Evolutionary conservation across 2,329 filamentous ascomycete species (phyloP), one percentile per base, ranked within the genome.

Genomic region (Polychaeton citri): DNA sequence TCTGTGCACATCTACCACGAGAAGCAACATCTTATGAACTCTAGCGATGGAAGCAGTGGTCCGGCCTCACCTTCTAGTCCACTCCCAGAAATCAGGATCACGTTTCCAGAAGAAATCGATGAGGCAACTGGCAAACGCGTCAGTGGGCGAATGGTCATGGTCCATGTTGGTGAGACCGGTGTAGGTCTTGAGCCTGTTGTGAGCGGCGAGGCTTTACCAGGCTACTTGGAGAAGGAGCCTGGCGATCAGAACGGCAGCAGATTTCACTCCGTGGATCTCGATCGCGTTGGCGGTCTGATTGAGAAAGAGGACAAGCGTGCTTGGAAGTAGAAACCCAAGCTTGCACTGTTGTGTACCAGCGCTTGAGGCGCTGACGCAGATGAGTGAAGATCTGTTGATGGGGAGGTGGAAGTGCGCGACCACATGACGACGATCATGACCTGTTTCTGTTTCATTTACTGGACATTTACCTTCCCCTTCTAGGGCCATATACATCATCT

Each of bases 31-130:
- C 77, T 92, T 62, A 75, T 88, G 47, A 71, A 77, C 45, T 82
- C 82, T 61, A 81, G 82, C 20, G 68, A 72, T 41, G n/a, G n/a
- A n/a, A 80, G 76, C 43, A 28, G 15, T 28, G 24, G 24, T 3
- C 79, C 84, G 12, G 82, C 87, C 16, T 68, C 80, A 50, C 82
- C 86, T 19, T 67, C 80, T 50, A 83, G 75, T 60, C 80, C 81
- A 47, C 72, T 96, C 19, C 90, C 90, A 15, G 83, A 96, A 64
- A 98, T 98, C 53, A 85, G 87, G 62, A 94, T 98, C 60, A 96
- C 90, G 21, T 96, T 98, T 68, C 90, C 90, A 12, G 84, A 92
- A 51, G 90, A 96, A 67, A 79, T 92, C 49, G 87, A 95, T 54
- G 82, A 85, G 34, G 53, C 64, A 37, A 32, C 13, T 4, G 88